Evolutionary conservation across 179 eudicot species (phyloP), one percentile per base, ranked within the genome.

Genomic region (Carnegiea gigantea): DNA sequence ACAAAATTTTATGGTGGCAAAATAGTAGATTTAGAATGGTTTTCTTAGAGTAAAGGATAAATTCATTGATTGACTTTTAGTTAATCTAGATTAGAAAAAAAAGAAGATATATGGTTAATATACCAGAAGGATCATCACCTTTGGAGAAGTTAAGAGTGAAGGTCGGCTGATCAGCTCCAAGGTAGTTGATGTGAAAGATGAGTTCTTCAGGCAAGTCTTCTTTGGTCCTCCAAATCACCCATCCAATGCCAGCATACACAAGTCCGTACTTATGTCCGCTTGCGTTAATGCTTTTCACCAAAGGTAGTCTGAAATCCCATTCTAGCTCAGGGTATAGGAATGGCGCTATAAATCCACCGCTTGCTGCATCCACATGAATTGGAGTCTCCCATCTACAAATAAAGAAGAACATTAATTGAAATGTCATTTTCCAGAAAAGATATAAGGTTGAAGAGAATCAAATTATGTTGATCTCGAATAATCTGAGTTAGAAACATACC

Each of bases 101-200:
- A 53, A 15, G 62, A 57, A 57, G 62, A 57, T 11, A 48, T 5
- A 12, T 51, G 17, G 62, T 5, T 20, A 18, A 6, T 57, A 57
- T 5, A 57, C 8, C 7, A 57, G 20, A 13, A 62, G 21, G 68
- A 23, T n/a, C 11, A 26, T 49, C 17, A 84, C 91, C 92, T 83
- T 89, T 89, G 38, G 90, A 89, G 88, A 89, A 89, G 79, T 89
- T 89, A 76, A 89, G 92, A 51, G 92, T 88, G 82, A 87, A 89
- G 40, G 90, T 89, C 17, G 91, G 88, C 23, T 89, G 91, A 68
- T 89, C 91, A n/a, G 91, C 62, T 6, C 92, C 92, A 48, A 88
- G 90, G 54, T 87, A 89, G 84, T 89, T 89, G 40, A 89, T 89
- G 21, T 89, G 89, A 70, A 89, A 89, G 82, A 89, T 89, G 62